phyloP scores from a whole-genome alignment of 495 filamentous ascomycete species.

The Tuber umbilicatum region DNA sequence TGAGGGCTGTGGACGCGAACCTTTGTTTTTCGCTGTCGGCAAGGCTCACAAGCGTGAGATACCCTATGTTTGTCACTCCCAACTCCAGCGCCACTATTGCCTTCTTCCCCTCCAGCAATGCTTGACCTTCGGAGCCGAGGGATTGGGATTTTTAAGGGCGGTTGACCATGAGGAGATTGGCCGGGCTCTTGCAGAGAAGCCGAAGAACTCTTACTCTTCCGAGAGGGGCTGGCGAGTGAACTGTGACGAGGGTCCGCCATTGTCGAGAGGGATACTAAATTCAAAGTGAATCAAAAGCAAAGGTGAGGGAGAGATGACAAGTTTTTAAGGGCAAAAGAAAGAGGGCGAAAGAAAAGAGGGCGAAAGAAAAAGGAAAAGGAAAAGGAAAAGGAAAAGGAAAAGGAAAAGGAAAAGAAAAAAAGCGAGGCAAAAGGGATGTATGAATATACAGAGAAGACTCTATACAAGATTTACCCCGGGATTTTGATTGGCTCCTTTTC shows the following conservation, averaged over 20 bases:
- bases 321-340: not conserved
- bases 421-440: not conserved
- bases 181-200: constrained; percentile 21
- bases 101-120: constrained; percentile 28
- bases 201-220: constrained; percentile 28
- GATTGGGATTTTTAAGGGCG: constrained; percentile 25
- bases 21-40: constrained; percentile 51
- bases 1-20: constrained; percentile 22
- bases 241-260: constrained; percentile 21
- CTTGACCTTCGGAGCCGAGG: constrained; percentile 31
- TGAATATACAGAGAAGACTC: not conserved
- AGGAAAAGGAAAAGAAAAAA: not conserved
- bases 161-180: constrained; percentile 14
- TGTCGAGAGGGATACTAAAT: constrained; percentile 3
- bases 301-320: not conserved
- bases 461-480: not conserved
- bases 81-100: constrained; percentile 17
- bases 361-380: not conserved
- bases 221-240: constrained; percentile 12
- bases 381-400: not conserved
- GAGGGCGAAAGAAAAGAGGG: not conserved
- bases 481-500: not conserved
- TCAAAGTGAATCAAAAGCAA: not conserved
- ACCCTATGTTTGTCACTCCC: constrained; percentile 40
- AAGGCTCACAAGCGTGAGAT: constrained; percentile 42